Evolutionary conservation across 345 rosid genomes (phyloP), one percentile per base, ranked within the genome.

Genomic region (Hibiscus syriacus): DNA sequence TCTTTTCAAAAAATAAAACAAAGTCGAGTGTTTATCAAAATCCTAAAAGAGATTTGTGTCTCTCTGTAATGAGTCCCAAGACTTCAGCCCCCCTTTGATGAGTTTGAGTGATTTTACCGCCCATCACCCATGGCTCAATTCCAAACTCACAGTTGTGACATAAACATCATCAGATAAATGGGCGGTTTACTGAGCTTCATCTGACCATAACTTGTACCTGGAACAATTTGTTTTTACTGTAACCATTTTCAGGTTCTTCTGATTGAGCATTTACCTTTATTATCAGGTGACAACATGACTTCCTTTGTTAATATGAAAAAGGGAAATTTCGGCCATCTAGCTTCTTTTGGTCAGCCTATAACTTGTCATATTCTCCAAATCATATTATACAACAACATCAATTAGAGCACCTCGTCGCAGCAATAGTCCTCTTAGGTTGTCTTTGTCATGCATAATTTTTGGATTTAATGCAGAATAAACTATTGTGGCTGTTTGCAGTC

Each of bases 401-500:
- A 38, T 12, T 38, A 22, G 49, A 22, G 49, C 49, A 61, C 30
- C 66, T 38, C 5, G n/a, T 20, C 49, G 66, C 50, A 20, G 29
- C 49, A 20, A 36, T 5, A 60, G 17, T 23, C 48, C 30, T 26
- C 25, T 70, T 36, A 67, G 50, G 54, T 55, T 53, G 16, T 64
- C 64, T 36, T 59, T n/a, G 32, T 16, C 55, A 16, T 36, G 34
- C 59, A 65, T 14, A 66, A 20, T 22, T 74, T 58, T n/a, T 9
- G 22, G 32, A 29, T 46, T 64, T 64, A 68, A 22, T 59, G 56
- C 52, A 64, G 74, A 27, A 43, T 29, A 58, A 32, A 53, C 52
- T 55, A 13, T 66, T 52, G 43, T 27, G 64, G 73, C 23, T 27
- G 57, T 52, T 66, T 67, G 45, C 58, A 41, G 27, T 55, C 34